Conservation (phyloP, 1,139 yeast genomes). For the Pichia sp. region DNA sequence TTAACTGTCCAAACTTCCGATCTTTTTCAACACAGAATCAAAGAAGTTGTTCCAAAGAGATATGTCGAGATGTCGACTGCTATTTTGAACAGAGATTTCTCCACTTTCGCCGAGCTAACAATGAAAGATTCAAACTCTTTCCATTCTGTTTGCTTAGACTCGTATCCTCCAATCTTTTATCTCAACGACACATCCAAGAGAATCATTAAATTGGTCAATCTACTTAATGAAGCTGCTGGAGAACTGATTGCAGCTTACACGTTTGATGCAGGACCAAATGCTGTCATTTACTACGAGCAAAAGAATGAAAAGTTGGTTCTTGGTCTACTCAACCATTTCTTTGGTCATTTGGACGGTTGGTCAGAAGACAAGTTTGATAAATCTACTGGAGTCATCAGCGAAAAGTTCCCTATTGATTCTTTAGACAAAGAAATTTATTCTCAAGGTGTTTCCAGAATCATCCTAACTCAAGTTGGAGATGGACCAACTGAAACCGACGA, state of each 20-base stretch:
- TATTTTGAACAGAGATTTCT: slow-evolving; percentile 63
- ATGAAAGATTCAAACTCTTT: slow-evolving; percentile 96
- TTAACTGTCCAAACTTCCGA: slow-evolving; percentile 84
- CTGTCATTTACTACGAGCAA: slow-evolving; percentile 81
- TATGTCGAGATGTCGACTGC: slow-evolving; percentile 75
- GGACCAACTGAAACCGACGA: slow-evolving; percentile 64
- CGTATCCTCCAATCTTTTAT: slow-evolving; percentile 92
- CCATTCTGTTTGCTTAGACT: slow-evolving; percentile 94
- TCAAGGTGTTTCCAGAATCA: slow-evolving; percentile 71
- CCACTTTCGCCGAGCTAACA: slow-evolving; percentile 76
- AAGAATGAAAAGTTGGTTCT: slow-evolving; percentile 62
- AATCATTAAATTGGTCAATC: slow-evolving; percentile 74
- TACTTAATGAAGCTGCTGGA: slow-evolving; percentile 59
- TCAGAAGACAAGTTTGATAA: slow-evolving; percentile 24
- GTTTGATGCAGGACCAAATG: slow-evolving; percentile 98
- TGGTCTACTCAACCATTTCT: slow-evolving; percentile 47
- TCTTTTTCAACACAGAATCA: slow-evolving; percentile 70
- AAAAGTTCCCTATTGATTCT: slow-evolving; percentile 30
- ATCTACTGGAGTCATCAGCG: slow-evolving; percentile 18
- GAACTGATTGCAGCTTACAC: slow-evolving; percentile 85
- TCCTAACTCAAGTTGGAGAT: slow-evolving; percentile 76
- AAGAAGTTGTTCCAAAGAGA: slow-evolving; percentile 76
- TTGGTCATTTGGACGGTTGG: slow-evolving; percentile 68
- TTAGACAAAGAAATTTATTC: slow-evolving; percentile 43
- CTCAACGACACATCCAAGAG: slow-evolving; percentile 91